These are phyloP conservation scores for Aspergillus pseudonomiae DNA, from an alignment of 2,329 filamentous ascomycete genomes.

Conservation along the genomic window DNA sequence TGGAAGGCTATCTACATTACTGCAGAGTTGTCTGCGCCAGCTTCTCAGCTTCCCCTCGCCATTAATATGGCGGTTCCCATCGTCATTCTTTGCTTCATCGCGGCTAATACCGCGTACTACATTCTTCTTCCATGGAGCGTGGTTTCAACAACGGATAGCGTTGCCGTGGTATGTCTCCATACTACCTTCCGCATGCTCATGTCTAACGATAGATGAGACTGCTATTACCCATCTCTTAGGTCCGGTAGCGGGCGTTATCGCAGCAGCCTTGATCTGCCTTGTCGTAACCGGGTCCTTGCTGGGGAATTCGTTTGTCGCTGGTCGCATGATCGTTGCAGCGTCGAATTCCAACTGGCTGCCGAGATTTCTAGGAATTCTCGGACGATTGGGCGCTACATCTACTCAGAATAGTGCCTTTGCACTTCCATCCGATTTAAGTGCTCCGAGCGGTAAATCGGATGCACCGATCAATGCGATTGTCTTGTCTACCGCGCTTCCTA, in stretches of 20 bases:
- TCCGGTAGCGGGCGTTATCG: slow-evolving; percentile 13
- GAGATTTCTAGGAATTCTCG: slow-evolving; percentile 14
- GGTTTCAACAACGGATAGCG: slow-evolving; percentile 20
- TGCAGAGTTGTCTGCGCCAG: slow-evolving; percentile 20
- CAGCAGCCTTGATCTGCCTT: slow-evolving; percentile 17
- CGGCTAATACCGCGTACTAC: slow-evolving; percentile 21
- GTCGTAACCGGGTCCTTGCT: slow-evolving; percentile 21
- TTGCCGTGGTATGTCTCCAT: slow-evolving; percentile 17
- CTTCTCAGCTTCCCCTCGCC: slow-evolving; percentile 21
- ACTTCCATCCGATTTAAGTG: not conserved
- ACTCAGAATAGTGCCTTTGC: not conserved
- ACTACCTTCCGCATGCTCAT: no score
- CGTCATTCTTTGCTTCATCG: slow-evolving; percentile 19
- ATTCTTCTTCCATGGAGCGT: slow-evolving; percentile 21
- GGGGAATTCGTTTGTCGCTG: slow-evolving; percentile 20
- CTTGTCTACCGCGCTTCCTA: slow-evolving; percentile 15
- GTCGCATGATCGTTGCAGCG: slow-evolving; percentile 21
- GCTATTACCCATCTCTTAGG: slow-evolving; percentile 19
- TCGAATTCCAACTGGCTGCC: slow-evolving; percentile 21
- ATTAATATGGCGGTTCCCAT: slow-evolving; percentile 21
- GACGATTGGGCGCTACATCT: not conserved
- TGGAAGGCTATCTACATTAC: slow-evolving; percentile 20
- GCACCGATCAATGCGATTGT: slow-evolving; percentile 21
- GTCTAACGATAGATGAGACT: slow-evolving; percentile 8
- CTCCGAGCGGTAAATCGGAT: slow-evolving; percentile 6